These are phyloP conservation scores for Fusarium dlaminii DNA, from an alignment of 2,329 filamentous ascomycete species.

Conservation along the genomic window DNA sequence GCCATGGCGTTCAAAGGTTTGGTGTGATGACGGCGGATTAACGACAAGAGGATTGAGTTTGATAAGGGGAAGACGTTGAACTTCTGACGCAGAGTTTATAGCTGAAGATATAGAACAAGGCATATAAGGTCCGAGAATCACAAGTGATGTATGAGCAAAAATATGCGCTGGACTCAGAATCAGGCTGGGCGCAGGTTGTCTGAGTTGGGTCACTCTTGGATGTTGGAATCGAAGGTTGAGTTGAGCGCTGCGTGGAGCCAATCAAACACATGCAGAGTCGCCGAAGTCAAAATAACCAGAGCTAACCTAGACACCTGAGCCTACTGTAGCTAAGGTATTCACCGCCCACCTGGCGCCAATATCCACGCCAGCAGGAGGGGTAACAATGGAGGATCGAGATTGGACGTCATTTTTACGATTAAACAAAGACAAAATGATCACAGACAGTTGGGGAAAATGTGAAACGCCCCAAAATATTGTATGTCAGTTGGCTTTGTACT, in stretches of 20 bases:
- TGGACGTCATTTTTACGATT: conserved; percentile 11
- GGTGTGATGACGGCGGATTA: conserved; percentile 27
- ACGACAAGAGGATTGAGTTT: not conserved
- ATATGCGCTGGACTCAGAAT: conserved; percentile 20
- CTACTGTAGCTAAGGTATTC: conserved; percentile 21
- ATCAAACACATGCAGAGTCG: conserved; percentile 37
- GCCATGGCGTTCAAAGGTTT: conserved; percentile 51
- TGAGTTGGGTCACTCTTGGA: conserved; percentile 32
- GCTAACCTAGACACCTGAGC: conserved; percentile 29
- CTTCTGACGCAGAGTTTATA: not conserved
- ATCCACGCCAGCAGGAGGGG: conserved; percentile 34
- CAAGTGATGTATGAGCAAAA: not conserved
- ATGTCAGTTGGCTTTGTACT: not conserved
- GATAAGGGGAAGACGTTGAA: not conserved
- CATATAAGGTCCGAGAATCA: not conserved
- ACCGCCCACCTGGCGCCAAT: conserved; percentile 36
- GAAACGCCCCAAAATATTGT: not conserved
- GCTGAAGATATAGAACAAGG: not conserved
- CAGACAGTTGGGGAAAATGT: not conserved
- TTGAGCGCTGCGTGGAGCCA: conserved; percentile 36
- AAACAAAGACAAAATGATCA: not conserved
- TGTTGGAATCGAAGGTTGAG: conserved; percentile 36
- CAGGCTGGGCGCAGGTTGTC: conserved; percentile 32
- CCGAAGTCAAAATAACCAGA: conserved; percentile 34
- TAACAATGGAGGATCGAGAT: conserved; percentile 14